A percentile compares a stretch with the other conserved stretches of the same genome.
phyloP scores from a whole-genome alignment of 108 stramenopile genomes.

The Skeletonema menzelii region DNA sequence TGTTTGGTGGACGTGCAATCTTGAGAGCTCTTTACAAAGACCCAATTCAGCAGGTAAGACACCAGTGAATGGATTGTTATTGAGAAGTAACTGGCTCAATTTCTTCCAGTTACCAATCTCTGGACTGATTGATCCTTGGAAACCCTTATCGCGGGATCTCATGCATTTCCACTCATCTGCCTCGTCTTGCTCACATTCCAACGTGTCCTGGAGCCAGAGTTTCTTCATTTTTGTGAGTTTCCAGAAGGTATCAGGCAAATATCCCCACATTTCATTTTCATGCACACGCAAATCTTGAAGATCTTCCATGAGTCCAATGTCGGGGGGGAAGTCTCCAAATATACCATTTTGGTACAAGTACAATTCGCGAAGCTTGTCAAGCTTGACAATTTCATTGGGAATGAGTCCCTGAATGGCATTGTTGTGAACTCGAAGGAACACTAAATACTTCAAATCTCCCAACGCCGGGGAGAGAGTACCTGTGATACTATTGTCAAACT shows the following conservation, averaged over 20 bases:
- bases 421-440: slow-evolving; percentile 30
- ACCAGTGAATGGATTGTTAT: slow-evolving; percentile 54
- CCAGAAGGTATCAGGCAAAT: slow-evolving; percentile 24
- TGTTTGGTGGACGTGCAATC: slow-evolving; percentile 30
- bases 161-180: slow-evolving; percentile 13
- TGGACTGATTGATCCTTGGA: slow-evolving; percentile 39
- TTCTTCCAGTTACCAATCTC: slow-evolving; percentile 37
- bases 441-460: slow-evolving; percentile 43
- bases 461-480: slow-evolving; percentile 18
- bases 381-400: slow-evolving; percentile 41
- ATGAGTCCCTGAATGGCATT: slow-evolving; percentile 44
- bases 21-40: slow-evolving; percentile 25
- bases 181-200: slow-evolving; percentile 9
- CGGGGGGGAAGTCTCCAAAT: slow-evolving; percentile 38
- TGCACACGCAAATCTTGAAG: slow-evolving; percentile 20
- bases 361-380: slow-evolving; percentile 31
- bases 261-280: slow-evolving; percentile 25
- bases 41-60: slow-evolving; percentile 50
- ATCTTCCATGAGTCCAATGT: slow-evolving; percentile 43
- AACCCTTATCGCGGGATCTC: slow-evolving; percentile 13
- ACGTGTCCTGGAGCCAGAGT: slow-evolving; percentile 35
- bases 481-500: slow-evolving; percentile 39
- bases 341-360: slow-evolving; percentile 31
- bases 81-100: slow-evolving; percentile 24
- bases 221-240: slow-evolving; percentile 21